Base-by-base conservation (phyloP, 306 rosid genomes). In the Lotus japonicus region DNA sequence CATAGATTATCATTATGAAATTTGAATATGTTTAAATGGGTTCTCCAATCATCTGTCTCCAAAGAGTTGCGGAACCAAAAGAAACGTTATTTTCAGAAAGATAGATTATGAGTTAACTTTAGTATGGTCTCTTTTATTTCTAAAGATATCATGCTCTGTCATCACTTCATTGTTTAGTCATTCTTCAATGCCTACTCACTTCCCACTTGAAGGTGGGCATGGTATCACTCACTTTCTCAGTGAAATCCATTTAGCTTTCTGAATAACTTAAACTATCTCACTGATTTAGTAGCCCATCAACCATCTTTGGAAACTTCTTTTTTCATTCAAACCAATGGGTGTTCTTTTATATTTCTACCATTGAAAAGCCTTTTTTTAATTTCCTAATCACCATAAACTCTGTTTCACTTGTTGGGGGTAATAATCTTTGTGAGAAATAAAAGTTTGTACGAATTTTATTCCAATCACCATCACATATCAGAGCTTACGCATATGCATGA, bases 161-260 rank as follows among this genome's bases (percentile, higher is more conserved):
- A 71, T 71, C 33, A 65, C 53, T 74, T 77, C 62, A 66, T 72
- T 81, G 82, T 77, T 62, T 31, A 55, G 61, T 74, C 66, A 59
- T 73, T 61, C 78, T 77, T 83, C 75, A 56, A 71, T 76, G 82
- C 84, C 13, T 80, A 73, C 76, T 83, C 87, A 83, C 70, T 70
- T 70, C 63, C 87, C 84, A 83, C 84, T 83, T 74, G 48, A 58
- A 61, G 51, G 80, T 77, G 82, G 74, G 64, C 71, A 68, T 68
- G 82, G 77, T 63, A 81, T 77, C 80, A 71, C 66, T 72, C 65
- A 46, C 79, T 81, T 67, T 72, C 64, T 70, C 44, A 46, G 11
- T 45, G 14, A 70, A 46, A 44, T 54, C 72, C 58, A 45, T 64
- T 63, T 31, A 23, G 15, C 57, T 76, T 67, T 46, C 33, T 72